Percentiles rank a stretch among this genome's conserved stretches.
These are phyloP conservation scores for Pythium rishiriense DNA, from an alignment of 352 stramenopile genomes.

Conservation along the genomic window DNA sequence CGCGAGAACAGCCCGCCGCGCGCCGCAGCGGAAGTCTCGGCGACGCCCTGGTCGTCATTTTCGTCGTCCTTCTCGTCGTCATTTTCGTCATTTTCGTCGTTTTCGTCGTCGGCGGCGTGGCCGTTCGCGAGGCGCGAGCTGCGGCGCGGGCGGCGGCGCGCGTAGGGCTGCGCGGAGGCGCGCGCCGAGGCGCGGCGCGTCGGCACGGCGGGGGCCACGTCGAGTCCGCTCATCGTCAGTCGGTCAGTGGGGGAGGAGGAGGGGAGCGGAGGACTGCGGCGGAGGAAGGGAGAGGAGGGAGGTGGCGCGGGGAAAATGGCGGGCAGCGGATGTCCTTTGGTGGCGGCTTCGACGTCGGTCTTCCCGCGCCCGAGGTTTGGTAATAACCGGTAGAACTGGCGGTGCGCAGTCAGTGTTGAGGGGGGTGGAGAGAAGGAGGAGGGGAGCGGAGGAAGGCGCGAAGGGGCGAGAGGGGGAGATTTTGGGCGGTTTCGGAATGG, in stretches of 20 bases:
- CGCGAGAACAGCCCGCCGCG: conserved; percentile 49
- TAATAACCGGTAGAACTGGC: conserved; percentile 33
- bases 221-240: conserved; percentile 24
- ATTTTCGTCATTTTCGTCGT: conserved; percentile 16
- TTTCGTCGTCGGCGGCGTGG: conserved; percentile 22
- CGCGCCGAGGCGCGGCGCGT: conserved; percentile 16
- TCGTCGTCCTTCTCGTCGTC: not conserved
- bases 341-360: conserved; percentile 1
- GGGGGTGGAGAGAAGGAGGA: conserved; percentile 14
- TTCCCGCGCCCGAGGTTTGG: conserved; percentile 22
- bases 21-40: conserved; percentile 4
- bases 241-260: not conserved
- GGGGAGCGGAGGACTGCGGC: not conserved
- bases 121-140: conserved; percentile 37
- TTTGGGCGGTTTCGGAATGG: conserved; percentile 10
- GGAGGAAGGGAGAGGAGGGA: conserved; percentile 1
- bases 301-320: conserved; percentile 15
- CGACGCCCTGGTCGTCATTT: not conserved
- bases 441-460: conserved; percentile 11
- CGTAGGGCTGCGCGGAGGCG: conserved; percentile 28
- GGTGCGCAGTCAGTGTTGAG: conserved; percentile 22
- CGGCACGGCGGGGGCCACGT: conserved; percentile 10
- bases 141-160: conserved; percentile 29
- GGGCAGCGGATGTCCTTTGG: conserved; percentile 1
- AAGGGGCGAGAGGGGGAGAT: conserved; percentile 19